Evolutionary conservation across 129 eudicot genomes (phyloP).

Genomic region (Chrysanthemum makinoi): DNA sequence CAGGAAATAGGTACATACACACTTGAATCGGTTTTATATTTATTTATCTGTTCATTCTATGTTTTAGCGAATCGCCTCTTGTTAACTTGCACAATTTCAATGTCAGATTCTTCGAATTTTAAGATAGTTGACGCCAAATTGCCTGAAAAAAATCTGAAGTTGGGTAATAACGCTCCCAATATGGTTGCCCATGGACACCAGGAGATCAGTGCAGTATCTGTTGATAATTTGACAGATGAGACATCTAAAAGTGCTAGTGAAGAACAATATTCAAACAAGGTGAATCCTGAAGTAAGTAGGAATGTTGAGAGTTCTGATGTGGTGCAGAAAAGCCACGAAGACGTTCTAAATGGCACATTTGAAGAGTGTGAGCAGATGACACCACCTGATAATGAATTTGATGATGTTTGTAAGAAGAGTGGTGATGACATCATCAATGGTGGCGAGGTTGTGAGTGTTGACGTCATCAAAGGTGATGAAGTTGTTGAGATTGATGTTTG

Average conservation of each 20-base stretch:
- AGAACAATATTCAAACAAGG: constrained; percentile 2
- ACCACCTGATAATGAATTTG: constrained; percentile 46
- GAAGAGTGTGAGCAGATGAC: constrained; percentile 51
- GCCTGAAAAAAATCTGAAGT: constrained; percentile 21
- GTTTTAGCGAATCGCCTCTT: background rate
- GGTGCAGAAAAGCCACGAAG: constrained; percentile 27
- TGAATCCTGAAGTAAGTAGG: background rate
- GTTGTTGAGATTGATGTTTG: background rate
- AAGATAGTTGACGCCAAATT: constrained; percentile 37
- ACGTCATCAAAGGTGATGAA: background rate
- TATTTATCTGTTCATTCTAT: background rate
- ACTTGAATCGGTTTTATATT: background rate
- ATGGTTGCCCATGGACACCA: constrained; percentile 1
- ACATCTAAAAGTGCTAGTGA: background rate
- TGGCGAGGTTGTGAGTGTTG: constrained; percentile 4
- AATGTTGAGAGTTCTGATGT: constrained; percentile 21
- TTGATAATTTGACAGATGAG: no score
- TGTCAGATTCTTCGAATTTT: constrained; percentile 32
- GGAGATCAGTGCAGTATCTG: constrained; percentile 4
- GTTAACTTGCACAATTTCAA: background rate
- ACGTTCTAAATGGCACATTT: constrained; percentile 15
- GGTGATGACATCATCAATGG: constrained; percentile 34
- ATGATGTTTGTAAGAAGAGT: constrained; percentile 17
- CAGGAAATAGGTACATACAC: constrained; percentile 36
- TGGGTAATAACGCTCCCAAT: background rate